Evolutionary conservation across 306 rosid species (phyloP), one percentile per base, ranked within the genome.

Genomic region (Quercus engelmannii): DNA sequence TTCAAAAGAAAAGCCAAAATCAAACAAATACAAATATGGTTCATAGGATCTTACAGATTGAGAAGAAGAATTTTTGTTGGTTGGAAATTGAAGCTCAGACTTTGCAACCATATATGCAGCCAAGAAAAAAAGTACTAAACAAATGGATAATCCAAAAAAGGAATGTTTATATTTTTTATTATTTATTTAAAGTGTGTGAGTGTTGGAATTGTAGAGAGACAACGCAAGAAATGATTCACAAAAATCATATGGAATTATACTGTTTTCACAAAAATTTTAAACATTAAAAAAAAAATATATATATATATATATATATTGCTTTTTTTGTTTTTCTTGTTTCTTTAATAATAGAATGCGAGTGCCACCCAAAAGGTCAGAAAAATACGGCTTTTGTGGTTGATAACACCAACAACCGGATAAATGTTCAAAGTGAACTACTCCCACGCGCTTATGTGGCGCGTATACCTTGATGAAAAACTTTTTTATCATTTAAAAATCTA

Each of bases 221-320:
- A 85, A 76, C 21, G 73, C 46, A 75, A 69, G 46, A 49, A 25
- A 21, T 79, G 63, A 62, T 62, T 80, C 63, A 69, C 71, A 75
- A 14, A 57, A 80, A 80, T 19, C 28, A 56, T 82, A 73, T 58
- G 74, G 59, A 74, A 30, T 54, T 76, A 78, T 28, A 23, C 28
- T 26, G 28, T 64, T 55, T 70, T 52, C 75, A 61, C 62, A 43
- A 41, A 41, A 41, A 41, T 8, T 41, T 41, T 41, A 41, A 41
- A 41, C 12, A 41, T 26, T 26, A 26, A 26, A 26, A 26, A 26
- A 26, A 26, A 25, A 25, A 25, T 26, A 26, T 26, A 26, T 26
- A 26, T 26, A 26, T 26, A 26, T 26, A 26, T 25, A 0, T 26
- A 26, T 26, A 1, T 1, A 1, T 26, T 26, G 2, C 2, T 26